Conservation (phyloP, 768 basidiomycete species). For the Phaffia tasmanica region DNA sequence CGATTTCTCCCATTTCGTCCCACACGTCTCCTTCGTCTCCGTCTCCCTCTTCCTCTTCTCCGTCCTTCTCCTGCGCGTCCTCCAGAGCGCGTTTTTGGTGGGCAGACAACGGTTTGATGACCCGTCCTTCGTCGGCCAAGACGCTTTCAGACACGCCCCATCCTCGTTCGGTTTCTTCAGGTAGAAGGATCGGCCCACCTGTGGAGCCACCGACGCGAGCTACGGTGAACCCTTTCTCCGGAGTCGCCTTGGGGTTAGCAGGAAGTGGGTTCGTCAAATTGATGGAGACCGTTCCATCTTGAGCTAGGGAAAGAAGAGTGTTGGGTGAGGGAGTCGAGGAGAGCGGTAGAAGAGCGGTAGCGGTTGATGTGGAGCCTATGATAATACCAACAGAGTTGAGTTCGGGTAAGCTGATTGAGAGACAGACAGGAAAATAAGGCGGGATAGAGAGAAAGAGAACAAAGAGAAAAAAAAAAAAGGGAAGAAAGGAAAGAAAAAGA, state of each 20-base stretch:
- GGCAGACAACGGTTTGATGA: too few relatives aligned
- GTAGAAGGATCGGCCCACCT: neutral
- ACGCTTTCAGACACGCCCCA: constrained; percentile 14
- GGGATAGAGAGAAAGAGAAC: neutral
- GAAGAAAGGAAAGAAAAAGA: too few relatives aligned
- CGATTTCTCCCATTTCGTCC: constrained; percentile 46
- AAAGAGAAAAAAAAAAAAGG: neutral
- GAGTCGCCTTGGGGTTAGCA: constrained; percentile 53
- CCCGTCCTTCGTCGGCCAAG: constrained; percentile 12
- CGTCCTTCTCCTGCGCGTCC: constrained; percentile 4
- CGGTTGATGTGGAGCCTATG: constrained; percentile 5
- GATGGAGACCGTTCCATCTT: constrained; percentile 46
- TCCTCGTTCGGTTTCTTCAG: constrained; percentile 4
- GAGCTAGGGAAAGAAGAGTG: constrained; percentile 65
- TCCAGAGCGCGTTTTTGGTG: neutral
- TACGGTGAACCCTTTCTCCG: constrained; percentile 53
- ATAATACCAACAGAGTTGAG: neutral
- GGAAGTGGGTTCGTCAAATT: constrained; percentile 42
- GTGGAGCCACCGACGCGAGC: constrained; percentile 50
- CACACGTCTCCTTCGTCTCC: constrained; percentile 55
- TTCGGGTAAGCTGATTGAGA: neutral
- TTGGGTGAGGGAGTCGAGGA: constrained; percentile 51
- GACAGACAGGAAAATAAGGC: neutral
- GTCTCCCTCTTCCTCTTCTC: constrained; percentile 31
- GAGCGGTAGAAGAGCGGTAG: constrained; percentile 4